Evolutionary conservation across 2,329 filamentous ascomycete species (phyloP).

Genomic region (Aspergillus caelatus): DNA sequence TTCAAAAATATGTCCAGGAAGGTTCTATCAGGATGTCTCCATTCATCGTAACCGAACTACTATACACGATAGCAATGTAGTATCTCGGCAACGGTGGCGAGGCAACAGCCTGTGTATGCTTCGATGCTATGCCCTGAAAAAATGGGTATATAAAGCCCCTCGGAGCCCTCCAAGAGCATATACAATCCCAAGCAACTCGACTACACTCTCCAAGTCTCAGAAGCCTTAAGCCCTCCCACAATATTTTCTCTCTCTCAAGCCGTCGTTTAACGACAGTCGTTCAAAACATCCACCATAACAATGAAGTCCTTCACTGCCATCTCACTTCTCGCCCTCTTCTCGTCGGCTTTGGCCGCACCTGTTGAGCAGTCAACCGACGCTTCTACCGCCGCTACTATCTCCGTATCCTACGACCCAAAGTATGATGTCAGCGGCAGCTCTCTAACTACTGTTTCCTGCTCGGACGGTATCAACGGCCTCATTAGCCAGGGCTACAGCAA

Average conservation of each 20-base stretch:
- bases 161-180: not conserved
- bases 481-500: constrained; percentile 37
- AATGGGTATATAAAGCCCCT: constrained; percentile 7
- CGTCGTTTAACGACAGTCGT: not conserved
- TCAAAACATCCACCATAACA: constrained; percentile 8
- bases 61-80: constrained; percentile 1
- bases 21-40: not conserved
- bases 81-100: not conserved
- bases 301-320: constrained; percentile 31
- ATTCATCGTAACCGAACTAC: not conserved
- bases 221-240: not conserved
- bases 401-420: constrained; percentile 70
- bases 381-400: constrained; percentile 23
- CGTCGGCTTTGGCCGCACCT: constrained; percentile 27
- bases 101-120: not conserved
- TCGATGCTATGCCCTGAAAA: not conserved
- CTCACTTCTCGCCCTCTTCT: constrained; percentile 27
- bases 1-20: not conserved
- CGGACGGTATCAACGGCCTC: constrained; percentile 40
- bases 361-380: constrained; percentile 10
- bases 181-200: not conserved
- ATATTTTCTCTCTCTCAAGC: not conserved
- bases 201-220: not conserved
- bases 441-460: constrained; percentile 55
- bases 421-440: constrained; percentile 66